Conservation (phyloP, 345 rosid genomes). For the Lepidium sativum region DNA sequence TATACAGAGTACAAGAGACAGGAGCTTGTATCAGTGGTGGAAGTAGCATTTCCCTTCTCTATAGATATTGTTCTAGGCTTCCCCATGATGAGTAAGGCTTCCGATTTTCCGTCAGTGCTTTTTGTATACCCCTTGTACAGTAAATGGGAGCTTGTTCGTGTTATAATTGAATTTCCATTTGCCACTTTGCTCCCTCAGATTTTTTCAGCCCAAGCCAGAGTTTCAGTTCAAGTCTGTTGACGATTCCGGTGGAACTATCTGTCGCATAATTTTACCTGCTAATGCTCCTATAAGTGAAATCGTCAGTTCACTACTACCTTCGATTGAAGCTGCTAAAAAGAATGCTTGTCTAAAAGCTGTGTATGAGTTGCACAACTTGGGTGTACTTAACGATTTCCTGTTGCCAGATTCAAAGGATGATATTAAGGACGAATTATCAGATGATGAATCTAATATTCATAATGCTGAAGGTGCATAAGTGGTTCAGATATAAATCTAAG, state of each 20-base stretch:
- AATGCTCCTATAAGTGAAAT: slow-evolving; percentile 72
- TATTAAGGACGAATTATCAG: slow-evolving; percentile 33
- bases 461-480: slow-evolving; percentile 45
- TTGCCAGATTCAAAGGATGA: slow-evolving; percentile 39
- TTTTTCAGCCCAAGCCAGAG: slow-evolving; percentile 66
- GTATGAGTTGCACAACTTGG: slow-evolving; percentile 68
- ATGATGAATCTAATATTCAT: slow-evolving; percentile 29
- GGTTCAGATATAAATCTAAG: slow-evolving; percentile 5
- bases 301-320: slow-evolving; percentile 47
- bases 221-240: slow-evolving; percentile 50
- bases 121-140: not conserved
- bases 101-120: slow-evolving; percentile 15
- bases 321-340: slow-evolving; percentile 70
- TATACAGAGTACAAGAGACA: slow-evolving; percentile 57
- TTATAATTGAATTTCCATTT: slow-evolving; percentile 7
- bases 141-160: not conserved
- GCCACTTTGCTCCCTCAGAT: slow-evolving; percentile 45
- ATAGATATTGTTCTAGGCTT: slow-evolving; percentile 79
- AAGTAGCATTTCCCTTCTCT: slow-evolving; percentile 70
- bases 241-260: slow-evolving; percentile 66
- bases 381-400: slow-evolving; percentile 61
- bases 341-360: slow-evolving; percentile 81
- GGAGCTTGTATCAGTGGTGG: slow-evolving; percentile 79
- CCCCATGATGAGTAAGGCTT: slow-evolving; percentile 84
- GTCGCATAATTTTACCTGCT: slow-evolving; percentile 63